phyloP scores from a whole-genome alignment of 2,329 filamentous ascomycete genomes.

The Ascochyta rabiei region DNA sequence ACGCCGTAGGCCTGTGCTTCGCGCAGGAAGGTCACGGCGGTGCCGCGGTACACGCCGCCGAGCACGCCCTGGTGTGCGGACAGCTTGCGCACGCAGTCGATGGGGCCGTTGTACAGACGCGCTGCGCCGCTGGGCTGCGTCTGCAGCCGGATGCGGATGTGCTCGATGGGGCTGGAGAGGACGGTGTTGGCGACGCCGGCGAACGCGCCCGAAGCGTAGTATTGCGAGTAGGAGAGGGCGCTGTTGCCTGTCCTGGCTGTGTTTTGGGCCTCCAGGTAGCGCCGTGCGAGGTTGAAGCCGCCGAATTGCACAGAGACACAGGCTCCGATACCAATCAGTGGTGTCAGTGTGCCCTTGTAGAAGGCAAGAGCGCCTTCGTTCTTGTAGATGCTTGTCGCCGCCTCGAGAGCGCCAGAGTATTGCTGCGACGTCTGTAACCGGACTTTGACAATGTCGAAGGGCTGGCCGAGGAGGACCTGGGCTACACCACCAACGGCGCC shows the following conservation, averaged over 20 bases:
- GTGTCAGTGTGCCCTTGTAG: conserved; percentile 97
- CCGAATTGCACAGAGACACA: conserved; percentile 98
- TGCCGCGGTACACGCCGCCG: conserved; percentile 82
- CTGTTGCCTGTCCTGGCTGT: conserved; percentile 46
- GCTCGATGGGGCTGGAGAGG: conserved; percentile 91
- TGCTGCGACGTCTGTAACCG: conserved; percentile 87
- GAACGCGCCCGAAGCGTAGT: conserved; percentile 89
- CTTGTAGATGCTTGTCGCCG: conserved; percentile 81
- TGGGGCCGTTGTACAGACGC: conserved; percentile 79
- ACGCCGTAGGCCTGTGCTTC: conserved; percentile 94
- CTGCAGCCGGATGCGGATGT: conserved; percentile 93
- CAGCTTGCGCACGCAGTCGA: conserved; percentile 90
- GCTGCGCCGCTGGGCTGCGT: conserved; percentile 88
- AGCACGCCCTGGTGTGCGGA: conserved; percentile 70
- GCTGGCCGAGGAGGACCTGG: conserved; percentile 84
- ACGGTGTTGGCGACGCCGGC: conserved; percentile 89
- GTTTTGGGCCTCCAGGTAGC: conserved; percentile 81
- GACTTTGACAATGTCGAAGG: conserved; percentile 80
- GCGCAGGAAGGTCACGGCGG: conserved; percentile 81
- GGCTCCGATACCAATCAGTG: conserved; percentile 92
- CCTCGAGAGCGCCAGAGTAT: conserved; percentile 80
- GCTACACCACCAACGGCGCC: conserved; percentile 91
- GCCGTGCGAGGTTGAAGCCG: conserved; percentile 90
- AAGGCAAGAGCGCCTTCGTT: conserved; percentile 90
- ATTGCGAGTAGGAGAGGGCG: conserved; percentile 78